Evolutionary conservation across 208 protist species (phyloP).

Genomic region (Trichomonas tenax): DNA sequence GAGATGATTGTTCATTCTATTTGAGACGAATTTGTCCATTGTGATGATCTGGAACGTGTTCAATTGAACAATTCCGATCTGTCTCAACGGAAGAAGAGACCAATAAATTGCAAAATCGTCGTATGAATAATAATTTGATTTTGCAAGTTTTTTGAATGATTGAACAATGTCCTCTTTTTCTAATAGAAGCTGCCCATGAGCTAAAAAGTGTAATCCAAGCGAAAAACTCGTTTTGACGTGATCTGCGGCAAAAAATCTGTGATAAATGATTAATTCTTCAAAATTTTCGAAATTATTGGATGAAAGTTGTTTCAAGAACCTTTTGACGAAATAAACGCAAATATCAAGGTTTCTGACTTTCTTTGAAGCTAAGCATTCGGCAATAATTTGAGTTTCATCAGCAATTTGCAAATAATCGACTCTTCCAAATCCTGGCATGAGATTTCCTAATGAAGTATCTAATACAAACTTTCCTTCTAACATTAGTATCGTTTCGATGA

Average conservation of each 20-base stretch:
- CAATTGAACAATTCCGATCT: background rate
- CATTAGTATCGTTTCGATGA: background rate
- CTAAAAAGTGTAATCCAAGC: background rate
- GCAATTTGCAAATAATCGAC: background rate
- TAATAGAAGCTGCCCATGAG: background rate
- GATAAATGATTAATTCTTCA: background rate
- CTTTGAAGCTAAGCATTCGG: no score
- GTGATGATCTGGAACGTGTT: background rate
- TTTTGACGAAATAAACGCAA: background rate
- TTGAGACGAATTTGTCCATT: background rate
- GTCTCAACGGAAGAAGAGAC: background rate
- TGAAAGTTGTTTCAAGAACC: background rate
- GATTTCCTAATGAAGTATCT: background rate
- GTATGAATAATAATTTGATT: background rate
- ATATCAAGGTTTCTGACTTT: background rate
- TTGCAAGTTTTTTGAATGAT: background rate
- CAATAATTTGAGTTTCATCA: background rate
- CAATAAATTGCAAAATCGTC: background rate
- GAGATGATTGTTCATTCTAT: background rate
- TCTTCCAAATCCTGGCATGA: background rate
- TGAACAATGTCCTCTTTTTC: background rate
- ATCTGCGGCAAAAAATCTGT: background rate
- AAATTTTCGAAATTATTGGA: background rate
- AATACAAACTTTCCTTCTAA: background rate
- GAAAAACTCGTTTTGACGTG: background rate